Evolutionary conservation across 176 grass and related monocot genomes (phyloP), one percentile per base, ranked within the genome.

Genomic region (Triticum timopheevii): DNA sequence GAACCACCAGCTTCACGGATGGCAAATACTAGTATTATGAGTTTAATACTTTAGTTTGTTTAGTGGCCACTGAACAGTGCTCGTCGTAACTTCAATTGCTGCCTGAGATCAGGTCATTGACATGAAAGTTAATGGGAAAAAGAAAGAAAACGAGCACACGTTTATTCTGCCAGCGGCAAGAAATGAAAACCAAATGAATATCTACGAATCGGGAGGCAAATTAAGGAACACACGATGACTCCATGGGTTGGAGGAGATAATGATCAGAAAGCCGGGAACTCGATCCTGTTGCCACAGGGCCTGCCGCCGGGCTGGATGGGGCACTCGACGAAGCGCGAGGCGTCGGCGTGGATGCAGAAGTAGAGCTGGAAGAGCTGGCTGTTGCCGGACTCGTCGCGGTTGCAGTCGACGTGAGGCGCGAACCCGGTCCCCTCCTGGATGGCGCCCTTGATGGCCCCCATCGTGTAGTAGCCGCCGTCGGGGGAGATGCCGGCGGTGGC

Each of bases 301-400:
- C 78, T 80, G 36, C 86, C 82, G 3, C 16, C 7, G 16, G 95
- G 92, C 5, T 78, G 70, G 13, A 93, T 84, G 6, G 95, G 92
- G 88, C 95, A 97, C 0, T 97, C 88, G 47, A 94, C 17, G 78
- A 97, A 64, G 73, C 59, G 28, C 0, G 64, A 40, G 65, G 86
- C 92, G 49, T 68, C 69, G 54, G 83, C 69, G 81, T 90, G 33
- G 65, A 94, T 86, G 76, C 95, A 97, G 72, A 97, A 82, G 90
- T 97, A 97, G 73, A 97, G 65, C 81, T 97, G 95, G 77, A 92
- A 93, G 28, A 97, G 85, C 82, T 97, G 95, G 86, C 69, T 91
- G 68, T 94, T 94, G n/a, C 90, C 84, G 33, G 88, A 83, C 86
- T 91, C 84, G 81, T 94, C 95, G 30, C 68, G 73, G 66, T 97